These are phyloP conservation scores for Aspergillus transmontanensis DNA, from an alignment of 2,329 filamentous ascomycete species.

Conservation along the genomic window DNA sequence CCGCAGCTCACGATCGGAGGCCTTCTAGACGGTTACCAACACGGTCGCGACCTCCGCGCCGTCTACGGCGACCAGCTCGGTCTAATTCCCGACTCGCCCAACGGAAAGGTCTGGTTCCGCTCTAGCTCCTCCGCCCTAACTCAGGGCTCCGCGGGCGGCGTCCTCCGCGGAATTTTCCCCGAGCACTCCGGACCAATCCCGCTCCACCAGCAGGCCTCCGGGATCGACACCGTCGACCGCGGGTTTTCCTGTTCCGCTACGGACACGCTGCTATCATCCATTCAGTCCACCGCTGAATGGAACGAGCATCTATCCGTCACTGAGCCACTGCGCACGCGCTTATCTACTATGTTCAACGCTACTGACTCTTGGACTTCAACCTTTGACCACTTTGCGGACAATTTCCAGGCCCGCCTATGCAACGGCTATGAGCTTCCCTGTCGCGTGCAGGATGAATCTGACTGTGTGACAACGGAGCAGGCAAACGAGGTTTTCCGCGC, in stretches of 20 bases:
- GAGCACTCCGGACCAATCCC: conserved; percentile 33
- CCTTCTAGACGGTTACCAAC: conserved; percentile 40
- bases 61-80: conserved; percentile 37
- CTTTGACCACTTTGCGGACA: conserved; percentile 45
- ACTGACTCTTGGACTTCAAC: conserved; percentile 35
- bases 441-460: conserved; percentile 25
- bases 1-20: conserved; percentile 44
- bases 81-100: conserved; percentile 33
- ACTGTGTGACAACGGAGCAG: conserved; percentile 36
- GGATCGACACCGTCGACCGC: conserved; percentile 40
- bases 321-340: conserved; percentile 26
- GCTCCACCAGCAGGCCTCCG: conserved; percentile 40
- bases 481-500: conserved; percentile 43
- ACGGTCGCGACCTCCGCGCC: conserved; percentile 37
- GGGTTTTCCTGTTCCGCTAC: conserved; percentile 38
- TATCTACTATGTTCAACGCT: conserved; percentile 38
- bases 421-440: conserved; percentile 44
- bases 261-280: conserved; percentile 21
- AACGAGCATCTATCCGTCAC: conserved; percentile 39
- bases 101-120: conserved; percentile 38
- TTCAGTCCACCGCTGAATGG: conserved; percentile 38
- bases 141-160: conserved; percentile 39
- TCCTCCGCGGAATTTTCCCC: conserved; percentile 44
- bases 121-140: conserved; percentile 40
- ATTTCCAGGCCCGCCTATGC: conserved; percentile 44